These are phyloP conservation scores for Colletotrichum destructivum DNA, from an alignment of 2,329 filamentous ascomycete genomes.

Conservation along the genomic window DNA sequence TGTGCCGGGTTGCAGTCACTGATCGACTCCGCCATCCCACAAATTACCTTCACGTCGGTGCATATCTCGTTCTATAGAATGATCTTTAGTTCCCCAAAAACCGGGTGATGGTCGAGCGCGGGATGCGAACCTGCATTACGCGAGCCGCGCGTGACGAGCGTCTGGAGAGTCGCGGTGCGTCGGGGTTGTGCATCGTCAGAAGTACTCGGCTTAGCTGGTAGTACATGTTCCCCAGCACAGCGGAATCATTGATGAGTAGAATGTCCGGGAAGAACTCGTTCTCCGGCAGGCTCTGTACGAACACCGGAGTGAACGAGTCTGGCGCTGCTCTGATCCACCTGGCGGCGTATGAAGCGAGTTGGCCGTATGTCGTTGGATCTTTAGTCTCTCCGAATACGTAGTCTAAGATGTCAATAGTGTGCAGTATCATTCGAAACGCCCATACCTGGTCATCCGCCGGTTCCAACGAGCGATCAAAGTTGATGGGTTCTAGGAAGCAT, in stretches of 20 bases:
- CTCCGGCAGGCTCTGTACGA: constrained; percentile 13
- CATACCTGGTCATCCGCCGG: constrained; percentile 20
- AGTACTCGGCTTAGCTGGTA: constrained; percentile 48
- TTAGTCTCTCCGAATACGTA: constrained; percentile 47
- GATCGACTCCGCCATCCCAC: constrained; percentile 21
- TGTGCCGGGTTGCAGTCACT: constrained; percentile 8
- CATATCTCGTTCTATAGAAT: constrained; percentile 7
- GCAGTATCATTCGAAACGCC: constrained; percentile 46
- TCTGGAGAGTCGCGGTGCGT: constrained; percentile 45
- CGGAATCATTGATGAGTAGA: constrained; percentile 44
- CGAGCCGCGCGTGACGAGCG: constrained; percentile 5
- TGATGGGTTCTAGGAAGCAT: not conserved
- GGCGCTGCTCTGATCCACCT: constrained; percentile 47
- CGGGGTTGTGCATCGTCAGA: constrained; percentile 49
- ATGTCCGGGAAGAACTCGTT: constrained; percentile 11
- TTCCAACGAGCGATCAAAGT: constrained; percentile 8
- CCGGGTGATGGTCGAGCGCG: constrained; percentile 41
- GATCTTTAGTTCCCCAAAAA: not conserved
- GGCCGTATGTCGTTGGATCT: constrained; percentile 42
- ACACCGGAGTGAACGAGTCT: constrained; percentile 47
- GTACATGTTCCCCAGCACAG: constrained; percentile 48
- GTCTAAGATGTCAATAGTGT: constrained; percentile 45
- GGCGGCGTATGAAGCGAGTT: constrained; percentile 43
- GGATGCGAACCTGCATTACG: constrained; percentile 43
- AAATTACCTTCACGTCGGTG: constrained; percentile 23